Base-by-base conservation (phyloP, 192 early-diverging fungal genomes). In the Coemansia sp. region DNA sequence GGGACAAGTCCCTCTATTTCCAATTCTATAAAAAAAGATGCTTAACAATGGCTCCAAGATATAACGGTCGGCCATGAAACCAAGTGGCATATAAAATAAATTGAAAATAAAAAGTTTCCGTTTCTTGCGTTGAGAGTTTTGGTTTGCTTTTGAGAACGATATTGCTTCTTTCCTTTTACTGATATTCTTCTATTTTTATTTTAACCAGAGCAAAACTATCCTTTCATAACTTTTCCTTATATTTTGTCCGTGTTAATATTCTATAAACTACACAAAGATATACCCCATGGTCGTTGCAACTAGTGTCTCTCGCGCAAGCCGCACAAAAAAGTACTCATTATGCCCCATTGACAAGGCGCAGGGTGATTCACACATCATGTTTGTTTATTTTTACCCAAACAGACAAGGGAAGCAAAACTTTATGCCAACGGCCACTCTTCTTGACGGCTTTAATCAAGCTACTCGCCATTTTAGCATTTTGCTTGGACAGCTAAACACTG, bases 361-460 rank as follows among this genome's bases (percentile, higher is more conserved):
- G 14, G 67, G 67, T 5, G 48, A 68, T 57, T 68, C 67, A n/a
- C 58, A 68, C 48, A 68, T 68, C 17, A 68, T 68, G 58, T 68
- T 68, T 68, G 67, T 68, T 17, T 68, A 68, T 58, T 68, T 68
- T 61, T 68, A 61, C 46, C 45, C 20, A 45, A 68, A 68, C 39
- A 37, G n/a, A 61, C 45, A 61, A 5, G 5, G 38, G 14, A 39
- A 17, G 11, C 44, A 22, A 22, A 17, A 48, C 5, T 68, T 68
- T 61, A 68, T 68, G 67, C 58, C 67, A 10, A 68, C 58, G 6
- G 58, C 42, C 7, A 9, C 45, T n/a, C 67, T 68, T 8, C 46
- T 56, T 1, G 46, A 51, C 14, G 67, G 67, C 5, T 68, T 68
- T 42, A 32, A 17, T 37, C 16, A 51, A 22, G 46, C 67, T 16